A percentile compares a stretch with the other conserved stretches of the same genome.
phyloP scores from a whole-genome alignment of 176 grass and related monocot species.

The Carex cristatella region DNA sequence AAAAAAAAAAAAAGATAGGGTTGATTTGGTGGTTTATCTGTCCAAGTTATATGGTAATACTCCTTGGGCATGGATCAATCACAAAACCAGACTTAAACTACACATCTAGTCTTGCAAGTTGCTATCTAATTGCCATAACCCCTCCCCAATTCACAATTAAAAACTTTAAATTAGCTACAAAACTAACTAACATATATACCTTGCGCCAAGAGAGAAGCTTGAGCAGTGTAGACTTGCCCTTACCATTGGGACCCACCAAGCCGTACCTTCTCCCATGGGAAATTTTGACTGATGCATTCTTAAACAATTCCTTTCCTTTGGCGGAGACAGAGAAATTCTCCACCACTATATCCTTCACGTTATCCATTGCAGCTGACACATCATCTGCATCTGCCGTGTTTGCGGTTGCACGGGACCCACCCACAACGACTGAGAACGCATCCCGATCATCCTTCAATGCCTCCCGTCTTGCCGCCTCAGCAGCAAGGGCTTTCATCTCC shows the following conservation, averaged over 20 bases:
- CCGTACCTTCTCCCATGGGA: conserved; percentile 79
- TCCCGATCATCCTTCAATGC: conserved; percentile 81
- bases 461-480: conserved; percentile 55
- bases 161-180: neutral
- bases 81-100: too few species aligned
- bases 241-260: conserved; percentile 88
- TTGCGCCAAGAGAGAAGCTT: conserved; percentile 79
- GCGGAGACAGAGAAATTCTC: conserved; percentile 88
- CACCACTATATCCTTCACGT: conserved; percentile 65
- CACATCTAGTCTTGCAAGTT: too few species aligned
- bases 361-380: conserved; percentile 38
- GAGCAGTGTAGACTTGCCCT: conserved; percentile 84
- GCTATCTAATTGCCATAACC: neutral
- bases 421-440: conserved; percentile 85
- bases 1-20: too few species aligned
- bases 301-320: conserved; percentile 82
- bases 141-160: neutral
- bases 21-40: too few species aligned
- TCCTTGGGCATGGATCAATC: neutral
- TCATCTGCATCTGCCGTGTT: conserved; percentile 29
- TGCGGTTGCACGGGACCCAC: conserved; percentile 38
- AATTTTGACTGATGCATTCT: conserved; percentile 73
- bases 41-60: neutral
- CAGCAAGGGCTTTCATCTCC: conserved; percentile 36
- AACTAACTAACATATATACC: neutral